Percentiles rank a stretch among this genome's conserved stretches.
These are phyloP conservation scores for Parathielavia appendiculata DNA, from an alignment of 495 filamentous ascomycete genomes.

Conservation along the genomic window DNA sequence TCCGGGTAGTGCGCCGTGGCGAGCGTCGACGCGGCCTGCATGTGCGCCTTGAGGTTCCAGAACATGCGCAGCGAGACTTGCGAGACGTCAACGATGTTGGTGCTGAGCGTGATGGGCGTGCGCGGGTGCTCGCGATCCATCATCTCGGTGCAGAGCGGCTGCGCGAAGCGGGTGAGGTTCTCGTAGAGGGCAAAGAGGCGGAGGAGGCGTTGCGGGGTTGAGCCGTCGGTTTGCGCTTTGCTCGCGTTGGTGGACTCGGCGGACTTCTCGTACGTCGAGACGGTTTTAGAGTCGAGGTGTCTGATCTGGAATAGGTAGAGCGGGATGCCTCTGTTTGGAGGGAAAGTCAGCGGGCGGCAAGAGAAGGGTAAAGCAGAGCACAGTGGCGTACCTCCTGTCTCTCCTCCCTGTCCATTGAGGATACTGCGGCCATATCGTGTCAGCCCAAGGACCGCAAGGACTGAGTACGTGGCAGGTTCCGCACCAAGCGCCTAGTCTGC, in stretches of 20 bases:
- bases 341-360: not conserved
- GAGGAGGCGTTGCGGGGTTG: constrained; percentile 62
- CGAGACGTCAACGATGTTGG: constrained; percentile 85
- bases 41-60: constrained; percentile 85
- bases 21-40: constrained; percentile 81
- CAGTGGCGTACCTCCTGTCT: constrained; percentile 51
- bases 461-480: constrained; percentile 19
- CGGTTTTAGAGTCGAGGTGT: constrained; percentile 73
- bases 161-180: constrained; percentile 78
- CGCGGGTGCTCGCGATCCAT: constrained; percentile 61
- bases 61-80: constrained; percentile 83
- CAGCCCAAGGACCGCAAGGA: not conserved
- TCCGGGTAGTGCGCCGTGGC: constrained; percentile 93
- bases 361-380: too few species aligned
- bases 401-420: constrained; percentile 89
- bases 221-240: constrained; percentile 52
- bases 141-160: constrained; percentile 73
- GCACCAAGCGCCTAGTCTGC: constrained; percentile 66
- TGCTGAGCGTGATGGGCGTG: constrained; percentile 78
- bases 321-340: constrained; percentile 63
- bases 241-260: constrained; percentile 48
- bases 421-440: constrained; percentile 52
- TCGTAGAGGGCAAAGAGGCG: constrained; percentile 86
- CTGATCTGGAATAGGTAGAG: constrained; percentile 84
- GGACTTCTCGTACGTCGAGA: constrained; percentile 67